Base-by-base conservation (phyloP, 192 early-diverging fungal species). In the Linnemannia schmuckeri region DNA sequence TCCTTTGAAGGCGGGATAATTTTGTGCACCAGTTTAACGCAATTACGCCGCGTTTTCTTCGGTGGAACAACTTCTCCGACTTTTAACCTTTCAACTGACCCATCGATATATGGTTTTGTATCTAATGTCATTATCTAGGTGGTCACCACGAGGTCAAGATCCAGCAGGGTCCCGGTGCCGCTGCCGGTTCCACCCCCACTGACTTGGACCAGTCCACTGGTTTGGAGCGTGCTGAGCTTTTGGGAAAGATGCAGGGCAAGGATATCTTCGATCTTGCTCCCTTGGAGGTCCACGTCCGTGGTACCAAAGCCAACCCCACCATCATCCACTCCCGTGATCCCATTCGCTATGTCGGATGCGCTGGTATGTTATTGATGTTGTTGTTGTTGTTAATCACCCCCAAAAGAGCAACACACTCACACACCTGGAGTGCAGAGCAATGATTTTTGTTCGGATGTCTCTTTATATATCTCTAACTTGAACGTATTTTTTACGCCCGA, bases 131-230 rank as follows among this genome's bases (percentile, higher is more conserved):
- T 42, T 75, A 38, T 71, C 6, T 81, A 87, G 85, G 79, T 63
- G 85, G 85, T 40, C 79, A 87, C 80, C 79, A 81, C 17, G 85
- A 87, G 79, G 76, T 68, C 55, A 87, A 87, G 85, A 68, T 87
- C 35, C 72, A 71, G 38, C 85, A 87, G 76, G 95, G 95, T 52
- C 93, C 95, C 54, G 96, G 94, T 75, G 92, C 91, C 55, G 88
- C 90, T 42, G 89, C 95, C 69, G 97, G 96, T 77, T 91, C 92
- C 87, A 90, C 94, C 33, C 93, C 95, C 38, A 97, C 96, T 81
- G 95, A 97, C 88, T 92, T 95, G 89, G 96, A 98, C 80, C 92
- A 98, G 79, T 90, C 97, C 75, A 95, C 97, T 72, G 98, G 98
- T 91, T 85, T 93, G 77, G 97, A 98, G 90, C 97, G 98, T 88